Evolutionary conservation across 306 rosid genomes (phyloP).

Genomic region (Coriaria nepalensis): DNA sequence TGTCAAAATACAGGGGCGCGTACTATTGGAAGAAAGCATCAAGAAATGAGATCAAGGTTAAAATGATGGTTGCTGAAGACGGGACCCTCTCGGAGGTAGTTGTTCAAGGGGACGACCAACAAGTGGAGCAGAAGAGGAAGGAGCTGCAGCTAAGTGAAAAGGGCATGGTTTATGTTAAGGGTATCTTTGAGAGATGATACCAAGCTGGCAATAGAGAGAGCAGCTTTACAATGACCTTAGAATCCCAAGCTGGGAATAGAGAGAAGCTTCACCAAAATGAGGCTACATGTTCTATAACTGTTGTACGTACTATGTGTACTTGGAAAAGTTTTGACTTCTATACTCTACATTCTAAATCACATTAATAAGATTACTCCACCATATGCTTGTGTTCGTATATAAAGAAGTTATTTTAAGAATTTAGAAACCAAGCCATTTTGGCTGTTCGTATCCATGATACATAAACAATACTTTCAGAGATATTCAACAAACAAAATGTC

Average conservation of each 20-base stretch:
- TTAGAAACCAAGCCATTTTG: conserved; percentile 21
- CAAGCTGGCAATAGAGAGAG: neutral
- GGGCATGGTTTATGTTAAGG: conserved; percentile 76
- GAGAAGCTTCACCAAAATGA: neutral
- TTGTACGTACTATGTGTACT: too few relatives aligned
- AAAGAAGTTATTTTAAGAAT: conserved; percentile 9
- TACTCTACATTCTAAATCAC: too few relatives aligned
- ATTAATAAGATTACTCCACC: too few relatives aligned
- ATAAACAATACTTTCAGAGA: conserved; percentile 19
- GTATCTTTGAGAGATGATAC: conserved; percentile 38
- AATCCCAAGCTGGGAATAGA: neutral
- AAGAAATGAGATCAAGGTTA: conserved; percentile 74
- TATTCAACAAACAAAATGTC: conserved; percentile 17
- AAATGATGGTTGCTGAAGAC: conserved; percentile 43
- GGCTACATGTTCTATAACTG: conserved; percentile 3
- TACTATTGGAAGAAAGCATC: conserved; percentile 74
- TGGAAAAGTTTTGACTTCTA: too few relatives aligned
- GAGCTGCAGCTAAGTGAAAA: conserved; percentile 63
- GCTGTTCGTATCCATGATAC: conserved; percentile 19
- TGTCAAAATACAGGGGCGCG: conserved; percentile 42
- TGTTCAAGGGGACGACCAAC: conserved; percentile 87
- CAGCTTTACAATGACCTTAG: neutral
- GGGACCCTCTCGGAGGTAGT: conserved; percentile 40
- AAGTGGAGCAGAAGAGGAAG: conserved; percentile 68
- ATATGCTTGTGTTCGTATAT: too few relatives aligned